Base-by-base conservation (phyloP, 176 grass and related monocot species). In the Cenchrus fungigraminus region DNA sequence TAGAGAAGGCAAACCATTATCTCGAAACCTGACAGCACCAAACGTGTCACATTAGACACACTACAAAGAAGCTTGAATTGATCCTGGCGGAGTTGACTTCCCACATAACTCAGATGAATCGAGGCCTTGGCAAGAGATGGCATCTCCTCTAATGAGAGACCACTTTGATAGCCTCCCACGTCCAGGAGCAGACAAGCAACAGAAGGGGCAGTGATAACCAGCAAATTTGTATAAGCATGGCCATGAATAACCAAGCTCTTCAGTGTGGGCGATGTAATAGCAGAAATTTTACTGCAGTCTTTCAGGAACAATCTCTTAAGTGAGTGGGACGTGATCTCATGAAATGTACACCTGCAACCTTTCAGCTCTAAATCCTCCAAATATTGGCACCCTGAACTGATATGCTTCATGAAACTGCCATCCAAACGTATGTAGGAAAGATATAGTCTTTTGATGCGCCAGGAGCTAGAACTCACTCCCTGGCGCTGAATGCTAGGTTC, bases 41-140 rank as follows among this genome's bases (percentile, higher is more conserved):
- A 79, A 63, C n/a, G 17, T 6, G 7, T 70, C 4, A 46, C 76
- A 29, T 44, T 78, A 47, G 65, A 72, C 22, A 72, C 16, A 32
- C 58, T 54, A 29, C 44, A 15, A 12, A 86, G 43, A 44, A 86
- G 56, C 12, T 4, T 43, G 7, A 62, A 47, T 47, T 63, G 40
- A 47, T 47, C 29, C 51, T 0, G 9, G 7, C 8, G 15, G 31
- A 37, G 11, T 32, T 11, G 54, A 31, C 46, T 54, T 9, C 8
- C 2, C 4, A 6, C 25, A 0, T 55, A 2, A 19, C 0, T 0
- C 3, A 47, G 20, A 64, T 9, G 12, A 72, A 86, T 53, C 0
- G 29, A 72, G 43, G 84, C 84, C 57, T 71, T 79, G 4, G 2
- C 55, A 63, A 79, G 12, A 1, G 56, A 86, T 79, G 31, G 28